A percentile compares a stretch with the other conserved stretches of the same genome.
Conservation (phyloP, 257 asterid genomes). For the Solanum peruvianum region DNA sequence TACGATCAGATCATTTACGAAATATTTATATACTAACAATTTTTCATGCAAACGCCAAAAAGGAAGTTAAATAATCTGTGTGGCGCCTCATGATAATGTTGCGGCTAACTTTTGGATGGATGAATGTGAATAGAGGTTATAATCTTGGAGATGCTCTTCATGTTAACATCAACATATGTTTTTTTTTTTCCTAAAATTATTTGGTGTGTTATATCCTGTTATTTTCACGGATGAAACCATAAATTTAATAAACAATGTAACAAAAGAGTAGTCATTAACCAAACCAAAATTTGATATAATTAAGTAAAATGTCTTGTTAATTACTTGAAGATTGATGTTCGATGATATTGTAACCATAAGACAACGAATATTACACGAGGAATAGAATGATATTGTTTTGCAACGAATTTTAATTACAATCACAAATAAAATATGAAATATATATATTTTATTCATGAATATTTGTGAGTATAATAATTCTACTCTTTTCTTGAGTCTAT, state of each 20-base stretch:
- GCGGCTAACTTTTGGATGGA: background rate
- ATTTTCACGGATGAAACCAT: background rate
- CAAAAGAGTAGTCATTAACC: background rate
- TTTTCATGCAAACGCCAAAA: too few species aligned
- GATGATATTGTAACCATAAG: background rate
- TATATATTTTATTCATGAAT: too few species aligned
- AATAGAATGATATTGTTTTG: background rate
- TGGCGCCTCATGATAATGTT: too few species aligned
- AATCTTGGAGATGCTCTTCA: constrained; percentile 5
- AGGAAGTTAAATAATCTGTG: too few species aligned
- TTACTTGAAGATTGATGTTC: background rate
- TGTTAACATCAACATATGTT: constrained; percentile 5
- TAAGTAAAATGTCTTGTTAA: background rate
- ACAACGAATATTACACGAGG: background rate
- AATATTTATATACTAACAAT: background rate
- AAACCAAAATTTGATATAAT: background rate
- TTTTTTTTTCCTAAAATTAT: background rate
- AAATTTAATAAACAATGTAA: background rate
- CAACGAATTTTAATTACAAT: too few species aligned
- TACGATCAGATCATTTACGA: background rate
- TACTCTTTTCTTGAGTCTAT: too few species aligned
- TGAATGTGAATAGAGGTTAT: constrained; percentile 31
- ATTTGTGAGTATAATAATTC: too few species aligned
- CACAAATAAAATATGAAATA: too few species aligned
- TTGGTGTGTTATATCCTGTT: background rate